A percentile compares a stretch with the other conserved stretches of the same genome.
phyloP scores from a whole-genome alignment of 805 yeast genomes.

The Lachancea sp. region DNA sequence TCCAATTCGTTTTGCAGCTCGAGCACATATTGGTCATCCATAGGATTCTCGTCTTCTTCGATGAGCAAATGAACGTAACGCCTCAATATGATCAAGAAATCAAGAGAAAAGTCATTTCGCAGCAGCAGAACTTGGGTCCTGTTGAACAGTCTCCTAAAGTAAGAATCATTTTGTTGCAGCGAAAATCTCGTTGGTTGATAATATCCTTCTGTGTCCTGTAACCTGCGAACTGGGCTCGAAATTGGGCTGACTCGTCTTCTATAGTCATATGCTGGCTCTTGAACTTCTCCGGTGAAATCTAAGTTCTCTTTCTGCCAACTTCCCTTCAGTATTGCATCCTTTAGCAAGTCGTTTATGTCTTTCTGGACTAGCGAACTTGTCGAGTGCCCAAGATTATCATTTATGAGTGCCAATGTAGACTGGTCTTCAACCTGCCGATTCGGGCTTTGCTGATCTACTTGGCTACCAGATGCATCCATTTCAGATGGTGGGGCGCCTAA shows the following conservation, averaged over 20 bases:
- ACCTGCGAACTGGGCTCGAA: not conserved
- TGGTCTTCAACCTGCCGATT: not conserved
- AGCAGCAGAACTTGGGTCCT: slow-evolving; percentile 23
- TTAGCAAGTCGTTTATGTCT: slow-evolving; percentile 12
- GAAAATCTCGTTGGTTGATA: not conserved
- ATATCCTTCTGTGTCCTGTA: not conserved
- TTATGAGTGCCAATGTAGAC: slow-evolving; percentile 15
- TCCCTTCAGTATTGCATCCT: not conserved
- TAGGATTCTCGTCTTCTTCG: slow-evolving; percentile 18
- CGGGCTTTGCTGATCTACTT: not conserved
- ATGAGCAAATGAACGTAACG: slow-evolving; percentile 15
- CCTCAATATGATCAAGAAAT: slow-evolving; percentile 23
- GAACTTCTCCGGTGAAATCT: not conserved
- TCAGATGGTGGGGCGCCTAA: not conserved
- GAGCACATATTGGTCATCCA: slow-evolving; percentile 19
- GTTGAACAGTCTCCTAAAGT: slow-evolving; percentile 16
- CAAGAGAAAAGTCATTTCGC: slow-evolving; percentile 21
- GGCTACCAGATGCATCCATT: not conserved
- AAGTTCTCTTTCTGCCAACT: not conserved
- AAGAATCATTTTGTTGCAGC: slow-evolving; percentile 6
- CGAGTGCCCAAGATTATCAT: slow-evolving; percentile 12
- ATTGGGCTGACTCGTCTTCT: not conserved
- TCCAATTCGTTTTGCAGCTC: slow-evolving; percentile 20
- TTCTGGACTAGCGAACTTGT: slow-evolving; percentile 17
- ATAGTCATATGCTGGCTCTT: not conserved